Conservation (phyloP, 1,284 basidiomycete genomes). For the Kwoniella shivajii region DNA sequence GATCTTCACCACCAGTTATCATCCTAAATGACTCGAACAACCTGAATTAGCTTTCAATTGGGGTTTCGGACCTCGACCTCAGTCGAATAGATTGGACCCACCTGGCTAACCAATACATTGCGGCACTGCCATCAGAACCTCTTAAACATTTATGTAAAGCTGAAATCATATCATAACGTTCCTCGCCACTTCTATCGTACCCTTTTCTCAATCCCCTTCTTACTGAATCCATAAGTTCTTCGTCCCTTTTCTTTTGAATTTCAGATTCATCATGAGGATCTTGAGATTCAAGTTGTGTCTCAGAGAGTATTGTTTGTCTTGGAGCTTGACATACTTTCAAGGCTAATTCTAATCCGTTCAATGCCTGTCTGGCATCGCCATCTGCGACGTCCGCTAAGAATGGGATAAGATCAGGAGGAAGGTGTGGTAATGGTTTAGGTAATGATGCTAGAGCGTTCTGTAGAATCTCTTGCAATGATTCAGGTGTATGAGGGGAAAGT, state of each 20-base stretch:
- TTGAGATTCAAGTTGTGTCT: not conserved
- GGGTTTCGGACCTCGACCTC: no score
- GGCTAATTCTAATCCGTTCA: conserved; percentile 56
- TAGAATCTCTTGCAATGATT: conserved; percentile 47
- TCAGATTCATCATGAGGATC: not conserved
- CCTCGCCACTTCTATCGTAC: conserved; percentile 75
- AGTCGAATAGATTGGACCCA: conserved; percentile 22
- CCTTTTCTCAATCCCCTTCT: conserved; percentile 53
- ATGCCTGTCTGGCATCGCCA: conserved; percentile 57
- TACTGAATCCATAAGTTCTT: conserved; percentile 53
- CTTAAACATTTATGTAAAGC: conserved; percentile 85
- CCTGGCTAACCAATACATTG: conserved; percentile 84
- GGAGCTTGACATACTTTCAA: conserved; percentile 46
- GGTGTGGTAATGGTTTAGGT: conserved; percentile 46
- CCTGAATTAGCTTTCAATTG: not conserved
- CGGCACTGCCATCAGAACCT: conserved; percentile 75
- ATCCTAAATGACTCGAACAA: conserved; percentile 58
- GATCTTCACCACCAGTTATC: conserved; percentile 83
- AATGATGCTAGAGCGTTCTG: conserved; percentile 44
- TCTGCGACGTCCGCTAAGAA: conserved; percentile 56
- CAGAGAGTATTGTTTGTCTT: conserved; percentile 21
- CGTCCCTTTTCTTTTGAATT: conserved; percentile 29
- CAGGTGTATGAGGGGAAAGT: conserved; percentile 40
- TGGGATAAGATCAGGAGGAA: conserved; percentile 58
- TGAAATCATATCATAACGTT: conserved; percentile 82